Evolutionary conservation across 169 alveolate genomes (phyloP).

Genomic region (Besnoitia besnoiti): DNA sequence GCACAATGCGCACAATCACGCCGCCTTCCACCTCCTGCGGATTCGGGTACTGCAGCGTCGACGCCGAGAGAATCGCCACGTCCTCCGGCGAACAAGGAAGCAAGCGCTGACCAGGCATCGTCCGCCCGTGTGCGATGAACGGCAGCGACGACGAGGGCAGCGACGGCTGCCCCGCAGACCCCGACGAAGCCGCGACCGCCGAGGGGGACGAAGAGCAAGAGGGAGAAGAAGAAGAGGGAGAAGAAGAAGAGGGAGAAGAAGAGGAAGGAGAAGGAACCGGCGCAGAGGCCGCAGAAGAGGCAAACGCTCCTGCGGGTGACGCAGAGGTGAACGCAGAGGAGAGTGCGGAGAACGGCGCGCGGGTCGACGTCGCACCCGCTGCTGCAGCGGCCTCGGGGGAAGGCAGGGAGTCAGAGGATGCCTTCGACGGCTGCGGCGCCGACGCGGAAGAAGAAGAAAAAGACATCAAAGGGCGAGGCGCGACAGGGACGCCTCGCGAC

Average conservation of each 20-base stretch:
- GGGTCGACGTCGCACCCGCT: too few species aligned
- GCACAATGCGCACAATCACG: constrained; percentile 80
- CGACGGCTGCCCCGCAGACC: constrained; percentile 22
- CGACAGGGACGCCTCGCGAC: too few species aligned
- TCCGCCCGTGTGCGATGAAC: constrained; percentile 53
- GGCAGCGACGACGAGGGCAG: constrained; percentile 64
- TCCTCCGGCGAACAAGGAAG: constrained; percentile 74
- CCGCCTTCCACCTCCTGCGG: constrained; percentile 85
- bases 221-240: not conserved
- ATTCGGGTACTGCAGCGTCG: constrained; percentile 72
- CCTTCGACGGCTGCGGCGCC: too few species aligned
- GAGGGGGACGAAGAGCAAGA: not conserved
- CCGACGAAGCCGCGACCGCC: not conserved
- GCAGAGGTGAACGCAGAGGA: not conserved
- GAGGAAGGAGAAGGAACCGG: not conserved
- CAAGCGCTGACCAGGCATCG: constrained; percentile 77
- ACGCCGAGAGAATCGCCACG: constrained; percentile 68
- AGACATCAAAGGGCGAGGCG: not conserved
- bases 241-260: not conserved
- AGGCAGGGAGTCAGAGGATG: too few species aligned
- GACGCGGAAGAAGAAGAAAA: not conserved
- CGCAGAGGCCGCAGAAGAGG: not conserved
- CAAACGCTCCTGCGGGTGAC: not conserved
- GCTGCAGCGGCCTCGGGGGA: too few species aligned
- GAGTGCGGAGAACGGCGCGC: not conserved